Percentiles rank a stretch among this genome's conserved stretches.
Evolutionary conservation across 2,329 filamentous ascomycete species (phyloP).

Genomic region (Epichloe elymi): DNA sequence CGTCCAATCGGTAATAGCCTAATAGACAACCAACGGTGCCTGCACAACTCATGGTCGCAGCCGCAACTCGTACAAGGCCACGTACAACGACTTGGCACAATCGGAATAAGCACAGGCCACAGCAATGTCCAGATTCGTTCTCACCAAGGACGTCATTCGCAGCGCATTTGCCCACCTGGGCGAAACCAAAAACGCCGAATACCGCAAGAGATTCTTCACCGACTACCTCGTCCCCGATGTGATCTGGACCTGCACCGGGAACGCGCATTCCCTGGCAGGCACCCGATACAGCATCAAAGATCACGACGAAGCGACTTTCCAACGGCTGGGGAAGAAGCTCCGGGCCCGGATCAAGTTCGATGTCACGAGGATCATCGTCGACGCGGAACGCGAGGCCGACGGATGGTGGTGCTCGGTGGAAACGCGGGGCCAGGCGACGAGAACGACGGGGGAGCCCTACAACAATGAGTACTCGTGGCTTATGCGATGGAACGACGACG

Average conservation of each 20-base stretch:
- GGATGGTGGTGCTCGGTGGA: conserved; percentile 14
- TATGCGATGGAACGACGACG: conserved; percentile 12
- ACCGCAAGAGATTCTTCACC: conserved; percentile 10
- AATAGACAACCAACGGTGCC: too few species aligned
- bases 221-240: conserved; percentile 9
- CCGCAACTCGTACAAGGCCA: too few species aligned
- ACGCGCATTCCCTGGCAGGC: conserved; percentile 13
- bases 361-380: conserved; percentile 11
- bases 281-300: conserved; percentile 9
- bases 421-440: conserved; percentile 9
- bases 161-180: conserved; percentile 10
- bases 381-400: conserved; percentile 9
- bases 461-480: conserved; percentile 15
- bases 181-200: conserved; percentile 7
- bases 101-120: neutral
- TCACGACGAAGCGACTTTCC: conserved; percentile 10
- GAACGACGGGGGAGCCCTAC: conserved; percentile 11
- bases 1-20: too few species aligned
- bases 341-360: conserved; percentile 11
- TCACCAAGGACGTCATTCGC: conserved; percentile 12
- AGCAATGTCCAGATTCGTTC: conserved; percentile 9
- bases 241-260: conserved; percentile 13
- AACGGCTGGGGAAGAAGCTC: conserved; percentile 10
- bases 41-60: too few species aligned
- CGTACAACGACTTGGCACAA: neutral